phyloP scores from a whole-genome alignment of 192 early-diverging fungal genomes.

The Jimgerdemannia lactiflua region DNA sequence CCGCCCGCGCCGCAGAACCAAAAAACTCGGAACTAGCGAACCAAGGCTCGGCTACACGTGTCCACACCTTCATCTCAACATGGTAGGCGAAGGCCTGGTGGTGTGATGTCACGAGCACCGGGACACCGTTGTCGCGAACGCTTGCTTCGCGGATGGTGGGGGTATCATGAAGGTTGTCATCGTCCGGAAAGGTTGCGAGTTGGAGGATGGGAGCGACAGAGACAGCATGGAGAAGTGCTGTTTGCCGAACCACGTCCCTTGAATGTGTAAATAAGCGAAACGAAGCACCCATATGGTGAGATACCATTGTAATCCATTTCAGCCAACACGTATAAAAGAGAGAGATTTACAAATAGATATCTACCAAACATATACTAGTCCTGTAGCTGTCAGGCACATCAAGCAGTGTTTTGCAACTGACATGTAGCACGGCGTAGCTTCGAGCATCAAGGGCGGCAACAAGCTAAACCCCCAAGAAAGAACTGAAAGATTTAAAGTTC shows the following conservation, averaged over 20 bases:
- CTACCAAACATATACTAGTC: conserved; percentile 67
- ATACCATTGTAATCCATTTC: no score
- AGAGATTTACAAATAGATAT: background rate
- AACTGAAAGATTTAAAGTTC: no score
- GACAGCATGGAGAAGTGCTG: conserved; percentile 45
- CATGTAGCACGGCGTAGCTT: conserved; percentile 58
- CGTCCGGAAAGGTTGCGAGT: conserved; percentile 29
- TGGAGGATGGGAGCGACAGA: conserved; percentile 65
- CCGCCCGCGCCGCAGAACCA: conserved; percentile 21
- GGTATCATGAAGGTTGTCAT: conserved; percentile 3
- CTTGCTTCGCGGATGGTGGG: conserved; percentile 51
- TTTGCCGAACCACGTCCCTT: conserved; percentile 63
- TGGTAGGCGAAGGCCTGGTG: conserved; percentile 66
- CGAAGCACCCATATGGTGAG: no score
- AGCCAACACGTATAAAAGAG: no score
- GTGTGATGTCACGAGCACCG: conserved; percentile 59
- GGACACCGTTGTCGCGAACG: conserved; percentile 60
- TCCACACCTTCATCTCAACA: conserved; percentile 61
- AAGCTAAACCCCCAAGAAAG: conserved; percentile 37
- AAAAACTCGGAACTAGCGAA: conserved; percentile 47
- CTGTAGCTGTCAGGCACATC: conserved; percentile 61
- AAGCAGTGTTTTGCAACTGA: conserved; percentile 55
- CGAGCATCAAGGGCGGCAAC: conserved; percentile 62
- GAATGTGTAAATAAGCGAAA: no score
- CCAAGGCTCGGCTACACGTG: conserved; percentile 60